Base-by-base conservation (phyloP, 2,329 filamentous ascomycete genomes). In the Coniochaeta sp. region DNA sequence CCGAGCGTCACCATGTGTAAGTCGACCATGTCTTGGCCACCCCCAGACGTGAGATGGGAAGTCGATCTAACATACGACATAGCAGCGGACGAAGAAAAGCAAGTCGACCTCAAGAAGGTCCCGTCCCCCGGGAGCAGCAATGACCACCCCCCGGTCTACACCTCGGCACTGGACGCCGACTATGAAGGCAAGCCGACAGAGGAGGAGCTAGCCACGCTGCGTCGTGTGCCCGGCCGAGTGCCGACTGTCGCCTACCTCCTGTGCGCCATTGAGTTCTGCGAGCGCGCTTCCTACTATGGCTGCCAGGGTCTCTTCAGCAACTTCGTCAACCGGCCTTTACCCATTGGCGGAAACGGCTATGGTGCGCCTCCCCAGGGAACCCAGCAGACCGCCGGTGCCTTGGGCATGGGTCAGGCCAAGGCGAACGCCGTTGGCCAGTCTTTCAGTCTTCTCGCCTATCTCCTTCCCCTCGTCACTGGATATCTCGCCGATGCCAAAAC, bases 401-500 rank as follows among this genome's bases (percentile, higher is more conserved):
- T 88, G 17, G 81, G 82, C 16, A 73, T 84, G 69, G 85, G 85
- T n/a, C 76, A 79, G 0, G 75, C 80, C 43, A 78, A 76, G 11
- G 74, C 81, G 57, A 81, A 80, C 44, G 81, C 81, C 8, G 75
- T 84, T 38, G 74, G 71, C 6, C 75, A 86, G 63, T 80, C 80
- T 31, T 86, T 83, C 74, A 79, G 72, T 60, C 79, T 88, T 65
- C 69, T 87, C 40, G 78, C 82, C 1, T 88, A 86, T 65, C 71
- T 79, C 3, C 72, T 86, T 14, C 85, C 85, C 0, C 76, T 87
- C 26, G 43, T 83, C 7, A 77, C 79, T 59, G 79, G 77, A 19
- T 84, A 78, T 70, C 65, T 88, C 16, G 86, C 89, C 47, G 89
- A 93, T 70, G 79, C 87, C 60, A 86, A 84, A 66, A 82, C 83